phyloP scores from a whole-genome alignment of 192 early-diverging fungal species.

The Powellomyces hirtus region DNA sequence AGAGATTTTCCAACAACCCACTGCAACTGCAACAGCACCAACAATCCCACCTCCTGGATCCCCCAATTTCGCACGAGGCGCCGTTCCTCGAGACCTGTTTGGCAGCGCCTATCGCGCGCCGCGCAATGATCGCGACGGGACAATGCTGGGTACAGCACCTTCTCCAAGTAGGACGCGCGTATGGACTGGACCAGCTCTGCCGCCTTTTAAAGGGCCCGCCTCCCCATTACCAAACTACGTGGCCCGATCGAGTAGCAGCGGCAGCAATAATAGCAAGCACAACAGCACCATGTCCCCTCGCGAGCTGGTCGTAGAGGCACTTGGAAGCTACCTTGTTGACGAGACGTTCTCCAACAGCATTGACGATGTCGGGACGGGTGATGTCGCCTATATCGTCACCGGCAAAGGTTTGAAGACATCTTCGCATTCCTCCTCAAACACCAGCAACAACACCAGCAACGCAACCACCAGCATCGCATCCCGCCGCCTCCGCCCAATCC shows the following conservation, averaged over 20 bases:
- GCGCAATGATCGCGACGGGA: no score
- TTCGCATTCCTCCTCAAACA: no score
- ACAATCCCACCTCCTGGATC: no score
- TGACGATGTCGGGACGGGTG: not conserved
- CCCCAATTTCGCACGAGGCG: no score
- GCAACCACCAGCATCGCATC: not conserved
- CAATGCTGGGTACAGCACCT: no score
- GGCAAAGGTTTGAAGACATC: slow-evolving; percentile 8
- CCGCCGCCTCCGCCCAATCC: not conserved
- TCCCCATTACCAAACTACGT: not conserved
- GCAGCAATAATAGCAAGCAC: not conserved
- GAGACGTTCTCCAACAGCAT: not conserved
- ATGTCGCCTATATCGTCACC: not conserved
- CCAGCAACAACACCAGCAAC: not conserved
- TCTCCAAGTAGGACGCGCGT: not conserved
- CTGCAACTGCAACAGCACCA: no score
- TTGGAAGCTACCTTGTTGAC: not conserved
- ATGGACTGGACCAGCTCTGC: slow-evolving; percentile 17
- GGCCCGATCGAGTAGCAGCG: not conserved
- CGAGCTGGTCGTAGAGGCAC: not conserved
- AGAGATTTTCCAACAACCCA: no score
- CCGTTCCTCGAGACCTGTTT: no score
- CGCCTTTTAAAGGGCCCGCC: slow-evolving; percentile 1
- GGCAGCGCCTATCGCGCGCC: no score
- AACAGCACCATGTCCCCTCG: not conserved